These are phyloP conservation scores for Tagetes patula DNA, from an alignment of 129 eudicot genomes.

Conservation along the genomic window DNA sequence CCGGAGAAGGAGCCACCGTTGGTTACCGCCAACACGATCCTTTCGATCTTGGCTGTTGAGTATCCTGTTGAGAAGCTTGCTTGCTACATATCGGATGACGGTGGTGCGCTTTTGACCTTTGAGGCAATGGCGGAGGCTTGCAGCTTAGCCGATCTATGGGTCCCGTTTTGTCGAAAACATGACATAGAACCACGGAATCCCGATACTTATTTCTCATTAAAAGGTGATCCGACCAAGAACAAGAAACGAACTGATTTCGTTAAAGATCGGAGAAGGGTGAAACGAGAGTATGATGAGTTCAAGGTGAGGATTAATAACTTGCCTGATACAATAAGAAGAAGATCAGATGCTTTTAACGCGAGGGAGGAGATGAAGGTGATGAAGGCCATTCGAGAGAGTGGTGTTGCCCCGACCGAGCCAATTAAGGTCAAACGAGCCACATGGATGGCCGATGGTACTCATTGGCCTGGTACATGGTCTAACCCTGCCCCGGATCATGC, in stretches of 20 bases:
- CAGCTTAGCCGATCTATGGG: conserved; percentile 83
- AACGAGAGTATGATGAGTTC: conserved; percentile 86
- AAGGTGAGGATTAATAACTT: conserved; percentile 82
- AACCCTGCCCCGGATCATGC: conserved; percentile 55
- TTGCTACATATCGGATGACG: conserved; percentile 85
- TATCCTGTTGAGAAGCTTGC: conserved; percentile 80
- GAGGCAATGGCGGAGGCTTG: conserved; percentile 97
- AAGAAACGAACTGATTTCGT: conserved; percentile 40
- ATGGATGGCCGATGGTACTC: conserved; percentile 98
- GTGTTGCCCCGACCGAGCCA: conserved; percentile 55
- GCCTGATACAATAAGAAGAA: conserved; percentile 72
- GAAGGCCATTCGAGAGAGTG: conserved; percentile 64
- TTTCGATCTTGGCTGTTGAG: conserved; percentile 70
- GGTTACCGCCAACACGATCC: conserved; percentile 78
- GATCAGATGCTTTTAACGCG: conserved; percentile 83
- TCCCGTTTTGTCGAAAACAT: conserved; percentile 36
- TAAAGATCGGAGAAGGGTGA: conserved; percentile 26
- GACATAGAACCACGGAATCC: conserved; percentile 53
- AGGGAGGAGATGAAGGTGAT: conserved; percentile 86
- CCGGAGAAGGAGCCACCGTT: conserved; percentile 74
- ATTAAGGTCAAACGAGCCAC: conserved; percentile 69
- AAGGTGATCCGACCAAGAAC: conserved; percentile 81
- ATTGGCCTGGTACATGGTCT: conserved; percentile 96
- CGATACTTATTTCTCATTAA: conserved; percentile 57
- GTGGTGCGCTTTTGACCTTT: conserved; percentile 84